Evolutionary conservation across 345 rosid species (phyloP), one percentile per base, ranked within the genome.

Genomic region (Ailanthus altissimus): DNA sequence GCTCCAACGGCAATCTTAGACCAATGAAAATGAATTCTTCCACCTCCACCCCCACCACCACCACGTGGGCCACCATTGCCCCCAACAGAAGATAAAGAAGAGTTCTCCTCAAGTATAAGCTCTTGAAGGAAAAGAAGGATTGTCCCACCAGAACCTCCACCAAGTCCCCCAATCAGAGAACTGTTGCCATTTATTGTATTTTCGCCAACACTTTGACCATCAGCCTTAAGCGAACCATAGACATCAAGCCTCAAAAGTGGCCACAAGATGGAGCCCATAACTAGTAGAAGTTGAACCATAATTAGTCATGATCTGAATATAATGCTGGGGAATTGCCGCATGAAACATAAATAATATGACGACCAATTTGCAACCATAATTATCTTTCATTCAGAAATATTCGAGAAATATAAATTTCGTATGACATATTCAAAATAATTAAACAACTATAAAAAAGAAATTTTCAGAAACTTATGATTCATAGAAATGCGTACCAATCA

Each of bases 21-120:
- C 99, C 99, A 95, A 81, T 95, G 98, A 84, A 95, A 95, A 86
- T 95, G 99, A 84, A 91, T 92, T 82, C 99, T 91, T 62, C 99
- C 99, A 71, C 99, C 98, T 54, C 99, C 99, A 32, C 99, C 99
- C 1, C 99, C 99, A 23, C 98, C 99, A 54, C 97, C 99, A 11
- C 99, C 99, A 68, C 82, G 89, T 67, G 81, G 88, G 58, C 98
- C 91, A 69, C 99, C 99, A 71, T 84, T 86, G 28, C 99, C 99
- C 75, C 99, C 99, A 68, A 72, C 74, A 84, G 82, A 88, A 84
- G 98, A 88, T 80, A 95, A 80, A 79, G 83, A 83, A 45, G 99
- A 92, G 79, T 85, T 86, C 73, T 84, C 87, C 38, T 87, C 87
- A 66, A 95, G 89, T 75, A 82, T 79, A 78, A 95, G 90, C 88